Evolutionary conservation across 2,329 filamentous ascomycete species (phyloP).

Genomic region (Claviceps africana): DNA sequence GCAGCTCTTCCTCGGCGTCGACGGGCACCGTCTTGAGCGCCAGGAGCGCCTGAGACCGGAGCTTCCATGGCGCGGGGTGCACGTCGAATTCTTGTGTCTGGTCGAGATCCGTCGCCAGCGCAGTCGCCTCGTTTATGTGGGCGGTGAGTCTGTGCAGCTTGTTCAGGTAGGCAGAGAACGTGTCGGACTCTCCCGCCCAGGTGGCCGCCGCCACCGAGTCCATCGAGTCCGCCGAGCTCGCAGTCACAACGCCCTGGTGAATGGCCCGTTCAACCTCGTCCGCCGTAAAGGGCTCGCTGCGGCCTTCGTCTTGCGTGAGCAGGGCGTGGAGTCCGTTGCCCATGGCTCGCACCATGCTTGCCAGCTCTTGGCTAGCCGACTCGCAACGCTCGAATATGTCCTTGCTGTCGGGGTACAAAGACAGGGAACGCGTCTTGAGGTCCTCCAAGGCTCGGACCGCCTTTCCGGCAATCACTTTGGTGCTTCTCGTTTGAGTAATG

Average conservation of each 20-base stretch:
- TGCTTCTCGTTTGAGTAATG: conserved; percentile 61
- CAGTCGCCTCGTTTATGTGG: conserved; percentile 56
- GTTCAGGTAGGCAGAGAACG: conserved; percentile 53
- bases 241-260: conserved; percentile 31
- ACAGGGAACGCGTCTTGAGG: conserved; percentile 59
- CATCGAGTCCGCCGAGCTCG: conserved; percentile 28
- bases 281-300: conserved; percentile 52
- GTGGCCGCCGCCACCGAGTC: too few relatives aligned
- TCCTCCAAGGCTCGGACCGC: conserved; percentile 65
- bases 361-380: conserved; percentile 47
- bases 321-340: conserved; percentile 52
- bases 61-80: conserved; percentile 64
- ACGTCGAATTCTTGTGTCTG: conserved; percentile 70
- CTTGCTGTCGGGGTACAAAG: conserved; percentile 52
- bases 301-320: conserved; percentile 54
- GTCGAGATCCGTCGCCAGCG: conserved; percentile 54
- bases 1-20: conserved; percentile 74
- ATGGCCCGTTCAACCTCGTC: conserved; percentile 53
- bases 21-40: conserved; percentile 67
- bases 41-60: conserved; percentile 68
- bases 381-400: conserved; percentile 60
- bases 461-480: conserved; percentile 73
- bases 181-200: conserved; percentile 40
- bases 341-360: conserved; percentile 50
- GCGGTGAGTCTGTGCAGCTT: conserved; percentile 51